Conservation (phyloP, 2,329 filamentous ascomycete genomes). For the Aspergillus puulaauensis region DNA sequence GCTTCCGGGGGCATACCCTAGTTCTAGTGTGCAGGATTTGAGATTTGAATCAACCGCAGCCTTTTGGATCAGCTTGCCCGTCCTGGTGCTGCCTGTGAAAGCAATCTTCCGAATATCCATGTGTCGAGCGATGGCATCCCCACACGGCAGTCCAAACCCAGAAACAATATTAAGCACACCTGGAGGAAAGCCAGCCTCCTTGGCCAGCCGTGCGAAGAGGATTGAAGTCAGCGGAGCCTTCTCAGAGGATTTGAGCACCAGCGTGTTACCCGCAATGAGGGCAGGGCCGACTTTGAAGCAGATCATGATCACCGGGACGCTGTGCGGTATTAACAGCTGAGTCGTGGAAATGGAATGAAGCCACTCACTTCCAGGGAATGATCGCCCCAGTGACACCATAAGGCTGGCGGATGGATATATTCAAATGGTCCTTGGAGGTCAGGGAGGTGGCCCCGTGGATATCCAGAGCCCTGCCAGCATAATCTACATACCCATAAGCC, state of each 20-base stretch:
- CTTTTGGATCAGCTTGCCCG: slow-evolving; percentile 18
- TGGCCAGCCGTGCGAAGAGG: not conserved
- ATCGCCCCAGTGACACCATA: not conserved
- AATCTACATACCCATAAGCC: not conserved
- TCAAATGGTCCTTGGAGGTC: not conserved
- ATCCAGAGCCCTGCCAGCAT: not conserved
- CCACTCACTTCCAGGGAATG: not conserved
- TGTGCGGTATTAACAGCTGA: not conserved
- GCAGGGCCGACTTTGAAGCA: not conserved
- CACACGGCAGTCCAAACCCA: slow-evolving; percentile 56
- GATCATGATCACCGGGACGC: not conserved
- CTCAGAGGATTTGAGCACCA: slow-evolving; percentile 7
- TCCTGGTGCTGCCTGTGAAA: slow-evolving; percentile 23
- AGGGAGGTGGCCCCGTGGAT: not conserved
- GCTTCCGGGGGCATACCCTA: slow-evolving; percentile 1
- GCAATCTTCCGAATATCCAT: slow-evolving; percentile 20
- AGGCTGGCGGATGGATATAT: not conserved
- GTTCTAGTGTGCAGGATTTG: slow-evolving; percentile 23
- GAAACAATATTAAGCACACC: slow-evolving; percentile 55
- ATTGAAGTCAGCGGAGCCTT: slow-evolving; percentile 5
- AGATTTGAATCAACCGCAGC: slow-evolving; percentile 14
- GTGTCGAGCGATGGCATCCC: slow-evolving; percentile 14
- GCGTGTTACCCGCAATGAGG: slow-evolving; percentile 5
- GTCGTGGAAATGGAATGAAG: not conserved
- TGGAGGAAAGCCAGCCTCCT: slow-evolving; percentile 8